Conservation (phyloP, 208 protist species). For the Trypanosoma caninum region DNA sequence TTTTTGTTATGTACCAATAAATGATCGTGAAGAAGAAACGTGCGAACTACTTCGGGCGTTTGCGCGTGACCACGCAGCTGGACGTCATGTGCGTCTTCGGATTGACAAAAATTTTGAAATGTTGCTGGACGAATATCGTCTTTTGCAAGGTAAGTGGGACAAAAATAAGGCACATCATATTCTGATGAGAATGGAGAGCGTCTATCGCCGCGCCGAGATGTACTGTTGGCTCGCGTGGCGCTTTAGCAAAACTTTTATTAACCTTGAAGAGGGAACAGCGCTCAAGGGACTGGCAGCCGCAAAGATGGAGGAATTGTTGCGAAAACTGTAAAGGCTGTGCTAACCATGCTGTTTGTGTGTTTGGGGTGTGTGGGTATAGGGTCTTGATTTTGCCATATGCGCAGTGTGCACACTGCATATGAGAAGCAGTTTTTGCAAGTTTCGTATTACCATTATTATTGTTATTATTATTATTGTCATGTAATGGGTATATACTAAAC, state of each 20-base stretch:
- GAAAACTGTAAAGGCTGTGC: conserved; percentile 6
- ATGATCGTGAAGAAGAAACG: conserved; percentile 38
- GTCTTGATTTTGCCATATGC: neutral
- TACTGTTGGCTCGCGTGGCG: conserved; percentile 89
- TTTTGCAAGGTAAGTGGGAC: neutral
- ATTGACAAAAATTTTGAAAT: conserved; percentile 33
- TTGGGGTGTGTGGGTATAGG: neutral
- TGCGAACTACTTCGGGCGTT: conserved; percentile 44
- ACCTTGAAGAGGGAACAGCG: conserved; percentile 37
- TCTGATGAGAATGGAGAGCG: conserved; percentile 31
- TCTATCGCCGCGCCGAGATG: conserved; percentile 65
- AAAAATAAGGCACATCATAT: conserved; percentile 1
- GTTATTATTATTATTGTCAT: neutral
- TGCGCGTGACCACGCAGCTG: conserved; percentile 48
- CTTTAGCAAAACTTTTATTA: conserved; percentile 69
- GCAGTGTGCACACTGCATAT: neutral
- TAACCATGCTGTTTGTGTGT: neutral
- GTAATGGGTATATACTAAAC: no score
- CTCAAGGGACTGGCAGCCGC: conserved; percentile 35
- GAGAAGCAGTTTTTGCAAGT: neutral
- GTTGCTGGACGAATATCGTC: conserved; percentile 7
- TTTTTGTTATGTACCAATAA: conserved; percentile 82
- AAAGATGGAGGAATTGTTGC: conserved; percentile 32
- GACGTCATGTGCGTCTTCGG: conserved; percentile 34
- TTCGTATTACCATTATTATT: no score